Evolutionary conservation across 495 filamentous ascomycete genomes (phyloP).

Genomic region (Poronia punctata): DNA sequence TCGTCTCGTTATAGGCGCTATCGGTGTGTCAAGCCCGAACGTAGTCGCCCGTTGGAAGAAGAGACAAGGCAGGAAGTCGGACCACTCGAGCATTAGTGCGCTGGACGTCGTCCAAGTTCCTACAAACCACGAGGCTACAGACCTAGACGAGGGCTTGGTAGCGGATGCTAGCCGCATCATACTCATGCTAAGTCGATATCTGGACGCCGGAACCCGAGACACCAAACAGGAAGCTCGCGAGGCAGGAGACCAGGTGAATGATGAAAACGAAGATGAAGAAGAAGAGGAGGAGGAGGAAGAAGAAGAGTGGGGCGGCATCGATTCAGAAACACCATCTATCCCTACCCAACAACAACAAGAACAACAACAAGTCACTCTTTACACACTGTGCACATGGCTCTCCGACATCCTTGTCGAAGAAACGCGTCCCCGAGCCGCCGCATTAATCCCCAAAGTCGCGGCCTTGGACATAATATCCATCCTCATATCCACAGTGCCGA

Average conservation of each 20-base stretch:
- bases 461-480: slow-evolving; percentile 63
- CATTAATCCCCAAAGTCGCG: slow-evolving; percentile 65
- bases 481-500: slow-evolving; percentile 51
- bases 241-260: slow-evolving; percentile 19
- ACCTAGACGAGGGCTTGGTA: slow-evolving; percentile 22
- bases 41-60: slow-evolving; percentile 41
- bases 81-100: not conserved
- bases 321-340: too few relatives aligned
- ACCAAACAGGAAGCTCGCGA: slow-evolving; percentile 3
- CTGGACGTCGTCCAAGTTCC: slow-evolving; percentile 1
- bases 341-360: too few relatives aligned
- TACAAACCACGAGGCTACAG: not conserved
- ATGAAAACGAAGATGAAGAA: slow-evolving; percentile 27
- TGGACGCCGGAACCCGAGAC: slow-evolving; percentile 13
- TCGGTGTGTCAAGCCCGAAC: slow-evolving; percentile 59
- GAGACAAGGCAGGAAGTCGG: slow-evolving; percentile 15
- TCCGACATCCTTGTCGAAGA: slow-evolving; percentile 75
- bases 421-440: slow-evolving; percentile 51
- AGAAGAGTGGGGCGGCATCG: slow-evolving; percentile 33
- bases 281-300: slow-evolving; percentile 16
- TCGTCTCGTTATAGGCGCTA: slow-evolving; percentile 53
- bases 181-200: slow-evolving; percentile 42
- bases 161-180: slow-evolving; percentile 53
- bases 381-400: slow-evolving; percentile 67
- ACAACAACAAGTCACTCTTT: slow-evolving; percentile 41